These are phyloP conservation scores for Aureobasidium sp. DNA, from an alignment of 2,329 filamentous ascomycete genomes.

Conservation along the genomic window DNA sequence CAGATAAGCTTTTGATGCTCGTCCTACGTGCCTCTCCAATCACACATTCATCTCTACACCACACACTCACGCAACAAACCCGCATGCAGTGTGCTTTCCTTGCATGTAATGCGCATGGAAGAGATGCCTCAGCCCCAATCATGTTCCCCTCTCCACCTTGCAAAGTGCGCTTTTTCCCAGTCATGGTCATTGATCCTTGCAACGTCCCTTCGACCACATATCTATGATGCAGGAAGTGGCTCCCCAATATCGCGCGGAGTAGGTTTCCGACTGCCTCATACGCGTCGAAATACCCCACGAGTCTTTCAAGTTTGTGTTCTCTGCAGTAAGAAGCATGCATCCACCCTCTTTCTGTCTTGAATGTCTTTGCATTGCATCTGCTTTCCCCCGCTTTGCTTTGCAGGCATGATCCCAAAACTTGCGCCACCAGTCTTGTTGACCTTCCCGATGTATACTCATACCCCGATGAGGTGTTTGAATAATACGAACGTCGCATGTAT, in stretches of 20 bases:
- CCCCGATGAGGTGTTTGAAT: neutral
- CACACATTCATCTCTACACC: neutral
- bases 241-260: neutral
- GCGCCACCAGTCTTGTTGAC: neutral
- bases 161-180: neutral
- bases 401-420: neutral
- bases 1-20: slow-evolving; percentile 1
- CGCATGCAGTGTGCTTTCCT: neutral
- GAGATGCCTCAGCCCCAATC: neutral
- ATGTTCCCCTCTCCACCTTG: neutral
- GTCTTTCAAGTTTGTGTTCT: neutral
- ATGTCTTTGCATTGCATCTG: neutral
- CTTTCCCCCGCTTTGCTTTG: neutral
- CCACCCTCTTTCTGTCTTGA: neutral
- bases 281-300: neutral
- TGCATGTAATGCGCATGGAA: neutral
- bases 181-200: neutral
- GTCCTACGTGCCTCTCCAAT: neutral
- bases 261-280: neutral
- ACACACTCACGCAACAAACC: neutral
- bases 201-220: too few species aligned
- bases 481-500: neutral
- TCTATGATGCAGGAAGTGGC: neutral
- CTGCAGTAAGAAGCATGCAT: neutral
- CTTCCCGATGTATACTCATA: slow-evolving; percentile 1